A percentile compares a stretch with the other conserved stretches of the same genome.
phyloP scores from a whole-genome alignment of 1,139 yeast genomes.

The Yamadazyma kanchanaburiensis region DNA sequence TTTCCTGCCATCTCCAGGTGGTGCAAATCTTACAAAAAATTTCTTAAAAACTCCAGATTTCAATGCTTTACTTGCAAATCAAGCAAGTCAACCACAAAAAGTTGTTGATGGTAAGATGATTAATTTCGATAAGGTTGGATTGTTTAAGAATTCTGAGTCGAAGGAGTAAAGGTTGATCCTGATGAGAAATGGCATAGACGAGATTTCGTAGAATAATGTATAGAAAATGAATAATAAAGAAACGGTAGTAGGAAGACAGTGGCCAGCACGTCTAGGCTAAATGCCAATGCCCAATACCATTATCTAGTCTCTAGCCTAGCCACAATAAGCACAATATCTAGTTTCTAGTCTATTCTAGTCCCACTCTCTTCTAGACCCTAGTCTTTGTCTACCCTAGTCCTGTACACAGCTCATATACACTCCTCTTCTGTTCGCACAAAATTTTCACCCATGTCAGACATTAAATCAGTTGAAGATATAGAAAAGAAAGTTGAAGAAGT shows the following conservation, averaged over 20 bases:
- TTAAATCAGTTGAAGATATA: slow-evolving; percentile 6
- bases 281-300: no score
- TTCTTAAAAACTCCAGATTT: slow-evolving; percentile 44
- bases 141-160: slow-evolving; percentile 14
- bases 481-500: slow-evolving; percentile 13
- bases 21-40: slow-evolving; percentile 23
- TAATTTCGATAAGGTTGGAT: slow-evolving; percentile 38
- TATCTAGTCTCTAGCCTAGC: no score
- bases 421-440: not conserved
- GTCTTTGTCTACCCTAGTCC: not conserved
- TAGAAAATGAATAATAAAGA: no score
- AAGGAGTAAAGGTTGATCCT: slow-evolving; percentile 9
- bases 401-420: not conserved
- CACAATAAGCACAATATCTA: no score
- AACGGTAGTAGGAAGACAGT: no score
- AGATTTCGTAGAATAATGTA: no score
- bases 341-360: no score
- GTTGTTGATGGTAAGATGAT: slow-evolving; percentile 44
- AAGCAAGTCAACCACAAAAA: slow-evolving; percentile 11
- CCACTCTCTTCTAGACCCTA: not conserved
- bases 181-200: no score
- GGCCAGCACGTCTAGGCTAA: no score
- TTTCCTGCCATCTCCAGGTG: slow-evolving; percentile 70
- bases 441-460: slow-evolving; percentile 1
- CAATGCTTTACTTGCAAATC: slow-evolving; percentile 25